Evolutionary conservation across 192 early-diverging fungal species (phyloP).

Genomic region (Coemansia sp.): DNA sequence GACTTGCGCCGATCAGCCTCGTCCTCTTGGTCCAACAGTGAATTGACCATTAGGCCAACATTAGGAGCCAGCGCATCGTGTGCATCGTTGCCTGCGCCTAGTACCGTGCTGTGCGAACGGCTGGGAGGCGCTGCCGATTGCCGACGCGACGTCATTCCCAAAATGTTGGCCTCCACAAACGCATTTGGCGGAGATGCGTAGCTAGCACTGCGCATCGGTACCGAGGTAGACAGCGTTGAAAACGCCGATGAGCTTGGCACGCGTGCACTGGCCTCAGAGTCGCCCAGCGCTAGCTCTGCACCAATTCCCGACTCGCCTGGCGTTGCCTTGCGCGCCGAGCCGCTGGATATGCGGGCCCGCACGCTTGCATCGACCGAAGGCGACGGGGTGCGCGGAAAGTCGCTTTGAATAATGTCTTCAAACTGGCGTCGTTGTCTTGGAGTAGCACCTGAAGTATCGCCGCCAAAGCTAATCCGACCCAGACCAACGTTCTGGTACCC

Average conservation of each 20-base stretch:
- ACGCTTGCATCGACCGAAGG: constrained; percentile 38
- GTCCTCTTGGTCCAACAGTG: constrained; percentile 47
- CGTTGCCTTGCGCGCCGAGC: neutral
- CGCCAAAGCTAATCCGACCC: constrained; percentile 18
- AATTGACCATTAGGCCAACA: constrained; percentile 47
- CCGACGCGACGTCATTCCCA: constrained; percentile 32
- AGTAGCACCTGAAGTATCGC: constrained; percentile 12
- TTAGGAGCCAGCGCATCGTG: constrained; percentile 25
- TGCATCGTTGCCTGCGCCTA: constrained; percentile 1
- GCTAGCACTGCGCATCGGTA: constrained; percentile 16
- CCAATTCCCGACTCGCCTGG: neutral
- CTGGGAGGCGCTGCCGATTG: constrained; percentile 27
- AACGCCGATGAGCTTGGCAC: constrained; percentile 35
- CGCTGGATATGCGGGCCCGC: constrained; percentile 12
- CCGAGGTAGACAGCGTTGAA: constrained; percentile 35
- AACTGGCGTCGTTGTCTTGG: constrained; percentile 42
- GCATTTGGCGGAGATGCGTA: constrained; percentile 19
- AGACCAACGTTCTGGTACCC: constrained; percentile 27
- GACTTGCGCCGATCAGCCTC: constrained; percentile 33
- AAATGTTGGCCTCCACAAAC: constrained; percentile 30
- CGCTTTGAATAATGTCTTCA: constrained; percentile 48
- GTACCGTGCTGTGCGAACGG: constrained; percentile 38
- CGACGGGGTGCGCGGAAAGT: constrained; percentile 52
- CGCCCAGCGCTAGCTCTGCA: neutral
- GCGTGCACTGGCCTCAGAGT: constrained; percentile 5